Conservation (phyloP, 106 monocot species). For the Ottelia alismoides region DNA sequence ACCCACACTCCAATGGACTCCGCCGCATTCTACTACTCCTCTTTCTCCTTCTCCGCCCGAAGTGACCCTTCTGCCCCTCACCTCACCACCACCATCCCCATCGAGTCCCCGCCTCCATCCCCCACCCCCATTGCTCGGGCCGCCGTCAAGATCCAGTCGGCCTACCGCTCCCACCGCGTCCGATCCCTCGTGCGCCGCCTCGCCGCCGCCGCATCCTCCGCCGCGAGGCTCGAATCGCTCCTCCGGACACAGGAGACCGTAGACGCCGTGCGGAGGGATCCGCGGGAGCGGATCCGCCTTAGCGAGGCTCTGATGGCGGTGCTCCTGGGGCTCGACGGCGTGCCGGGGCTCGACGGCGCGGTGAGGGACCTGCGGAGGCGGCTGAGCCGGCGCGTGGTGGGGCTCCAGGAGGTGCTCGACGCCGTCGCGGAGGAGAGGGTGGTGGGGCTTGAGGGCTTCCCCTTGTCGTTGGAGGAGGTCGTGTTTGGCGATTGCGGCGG, state of each 20-base stretch:
- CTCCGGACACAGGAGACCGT: constrained; percentile 60
- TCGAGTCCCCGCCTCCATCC: constrained; percentile 10
- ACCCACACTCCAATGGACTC: not conserved
- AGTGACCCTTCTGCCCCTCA: constrained; percentile 1
- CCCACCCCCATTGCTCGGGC: constrained; percentile 25
- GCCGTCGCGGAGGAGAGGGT: constrained; percentile 22
- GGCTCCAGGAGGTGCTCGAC: constrained; percentile 53
- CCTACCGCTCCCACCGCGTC: constrained; percentile 36
- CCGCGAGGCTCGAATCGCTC: constrained; percentile 23
- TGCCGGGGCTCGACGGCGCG: constrained; percentile 38
- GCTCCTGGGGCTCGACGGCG: constrained; percentile 44
- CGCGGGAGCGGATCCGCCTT: constrained; percentile 36
- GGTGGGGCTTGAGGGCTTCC: constrained; percentile 18
- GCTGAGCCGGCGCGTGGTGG: constrained; percentile 49
- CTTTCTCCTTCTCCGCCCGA: constrained; percentile 3
- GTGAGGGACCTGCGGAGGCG: constrained; percentile 49
- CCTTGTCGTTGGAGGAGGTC: constrained; percentile 34
- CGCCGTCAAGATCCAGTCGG: constrained; percentile 43
- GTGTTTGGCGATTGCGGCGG: constrained; percentile 13
- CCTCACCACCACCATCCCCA: constrained; percentile 13
- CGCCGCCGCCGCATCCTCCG: constrained; percentile 20
- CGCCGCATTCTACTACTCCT: constrained; percentile 1
- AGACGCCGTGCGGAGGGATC: constrained; percentile 34
- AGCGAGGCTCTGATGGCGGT: constrained; percentile 47
- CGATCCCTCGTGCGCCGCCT: constrained; percentile 21